phyloP scores from a whole-genome alignment of 352 stramenopile species.

The Blastocystis sp. region DNA sequence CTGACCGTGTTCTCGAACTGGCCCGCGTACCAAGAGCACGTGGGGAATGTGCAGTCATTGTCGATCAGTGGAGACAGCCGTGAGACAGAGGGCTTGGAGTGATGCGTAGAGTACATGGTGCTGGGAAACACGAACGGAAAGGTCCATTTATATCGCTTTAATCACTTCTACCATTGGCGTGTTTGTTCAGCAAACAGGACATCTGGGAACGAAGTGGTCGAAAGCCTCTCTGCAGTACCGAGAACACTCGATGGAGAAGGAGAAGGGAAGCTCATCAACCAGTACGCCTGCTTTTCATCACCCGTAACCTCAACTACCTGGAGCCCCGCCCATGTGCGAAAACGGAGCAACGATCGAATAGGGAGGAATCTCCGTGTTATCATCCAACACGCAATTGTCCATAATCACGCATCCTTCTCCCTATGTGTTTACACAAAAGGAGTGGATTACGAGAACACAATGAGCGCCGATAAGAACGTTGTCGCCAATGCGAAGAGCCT shows the following conservation, averaged over 20 bases:
- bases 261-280: constrained; percentile 23
- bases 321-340: background rate
- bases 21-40: background rate
- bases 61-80: constrained; percentile 58
- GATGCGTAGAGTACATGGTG: constrained; percentile 57
- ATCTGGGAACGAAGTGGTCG: background rate
- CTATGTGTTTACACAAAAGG: background rate
- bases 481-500: constrained; percentile 50
- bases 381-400: constrained; percentile 43
- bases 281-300: constrained; percentile 11
- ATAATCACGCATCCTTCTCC: constrained; percentile 59
- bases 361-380: constrained; percentile 6
- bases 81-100: background rate
- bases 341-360: constrained; percentile 43
- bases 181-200: constrained; percentile 32
- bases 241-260: background rate
- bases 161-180: constrained; percentile 64
- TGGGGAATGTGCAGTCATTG: background rate
- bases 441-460: constrained; percentile 2
- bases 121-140: constrained; percentile 17
- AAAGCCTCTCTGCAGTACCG: background rate
- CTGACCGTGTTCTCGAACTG: constrained; percentile 39
- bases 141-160: constrained; percentile 65
- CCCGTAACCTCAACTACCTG: background rate
- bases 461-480: constrained; percentile 5